These are phyloP conservation scores for Aspergillus mulundensis DNA, from an alignment of 495 filamentous ascomycete species.

Conservation along the genomic window DNA sequence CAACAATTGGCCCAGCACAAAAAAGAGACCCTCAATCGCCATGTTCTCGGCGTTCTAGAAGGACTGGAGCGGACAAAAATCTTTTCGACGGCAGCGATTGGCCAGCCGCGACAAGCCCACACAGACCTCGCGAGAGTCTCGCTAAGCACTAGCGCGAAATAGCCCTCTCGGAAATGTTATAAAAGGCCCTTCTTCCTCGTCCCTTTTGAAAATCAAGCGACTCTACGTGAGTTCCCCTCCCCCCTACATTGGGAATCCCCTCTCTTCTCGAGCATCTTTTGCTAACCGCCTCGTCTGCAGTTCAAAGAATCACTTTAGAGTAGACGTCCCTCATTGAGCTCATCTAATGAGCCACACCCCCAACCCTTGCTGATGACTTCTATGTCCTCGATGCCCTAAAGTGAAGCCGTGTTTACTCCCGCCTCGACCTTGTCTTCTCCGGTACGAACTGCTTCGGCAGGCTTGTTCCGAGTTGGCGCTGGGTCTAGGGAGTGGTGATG, in stretches of 20 bases:
- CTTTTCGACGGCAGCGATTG: not conserved
- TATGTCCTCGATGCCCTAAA: constrained; percentile 66
- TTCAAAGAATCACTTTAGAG: constrained; percentile 92
- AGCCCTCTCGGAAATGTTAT: constrained; percentile 17
- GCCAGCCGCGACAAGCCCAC: constrained; percentile 27
- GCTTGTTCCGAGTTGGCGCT: constrained; percentile 23
- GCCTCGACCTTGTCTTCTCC: constrained; percentile 41
- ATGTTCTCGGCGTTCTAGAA: not conserved
- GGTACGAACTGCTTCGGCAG: constrained; percentile 17
- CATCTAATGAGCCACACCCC: constrained; percentile 73
- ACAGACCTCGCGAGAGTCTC: constrained; percentile 15
- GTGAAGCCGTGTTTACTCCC: constrained; percentile 63
- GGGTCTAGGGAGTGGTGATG: constrained; percentile 65
- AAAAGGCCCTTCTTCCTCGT: constrained; percentile 17
- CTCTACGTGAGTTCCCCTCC: constrained; percentile 55
- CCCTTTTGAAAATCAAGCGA: constrained; percentile 49
- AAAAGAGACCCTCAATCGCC: not conserved
- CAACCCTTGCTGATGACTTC: constrained; percentile 70
- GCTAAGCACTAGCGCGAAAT: constrained; percentile 30
- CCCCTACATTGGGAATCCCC: constrained; percentile 30
- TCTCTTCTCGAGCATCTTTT: constrained; percentile 10
- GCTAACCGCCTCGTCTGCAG: constrained; percentile 40
- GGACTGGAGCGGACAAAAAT: not conserved
- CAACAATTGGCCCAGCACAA: not conserved
- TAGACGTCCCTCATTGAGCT: constrained; percentile 76